Percentiles rank a stretch among this genome's conserved stretches.
Evolutionary conservation across 495 filamentous ascomycete species (phyloP).

Genomic region (Zalerion maritima): DNA sequence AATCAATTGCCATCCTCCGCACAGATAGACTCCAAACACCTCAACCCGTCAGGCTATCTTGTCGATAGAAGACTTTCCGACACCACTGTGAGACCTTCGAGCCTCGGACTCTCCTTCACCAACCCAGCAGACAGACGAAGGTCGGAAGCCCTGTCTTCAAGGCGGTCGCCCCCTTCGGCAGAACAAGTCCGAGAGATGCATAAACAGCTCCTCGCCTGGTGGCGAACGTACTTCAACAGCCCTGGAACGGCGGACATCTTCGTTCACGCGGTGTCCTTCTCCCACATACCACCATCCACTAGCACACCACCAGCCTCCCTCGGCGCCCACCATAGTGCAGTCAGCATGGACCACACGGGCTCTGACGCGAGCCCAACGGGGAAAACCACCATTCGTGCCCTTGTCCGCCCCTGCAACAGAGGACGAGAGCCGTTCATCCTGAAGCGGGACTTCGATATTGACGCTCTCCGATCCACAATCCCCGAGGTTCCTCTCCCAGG

Average conservation of each 20-base stretch:
- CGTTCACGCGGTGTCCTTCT: slow-evolving; percentile 25
- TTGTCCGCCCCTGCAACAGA: slow-evolving; percentile 24
- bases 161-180: background rate
- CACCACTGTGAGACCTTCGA: slow-evolving; percentile 14
- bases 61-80: slow-evolving; percentile 12
- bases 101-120: slow-evolving; percentile 8
- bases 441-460: slow-evolving; percentile 29
- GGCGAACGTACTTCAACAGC: slow-evolving; percentile 20
- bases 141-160: slow-evolving; percentile 1
- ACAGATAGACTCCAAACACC: slow-evolving; percentile 5
- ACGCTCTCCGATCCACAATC: slow-evolving; percentile 24
- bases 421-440: slow-evolving; percentile 30
- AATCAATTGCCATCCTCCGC: too few species aligned
- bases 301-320: slow-evolving; percentile 4
- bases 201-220: slow-evolving; percentile 18
- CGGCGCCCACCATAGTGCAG: slow-evolving; percentile 6
- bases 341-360: background rate
- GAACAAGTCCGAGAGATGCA: slow-evolving; percentile 9
- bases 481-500: too few species aligned
- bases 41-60: slow-evolving; percentile 8
- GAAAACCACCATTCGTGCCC: slow-evolving; percentile 25
- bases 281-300: slow-evolving; percentile 14
- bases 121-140: background rate
- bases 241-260: slow-evolving; percentile 22
- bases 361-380: slow-evolving; percentile 1